phyloP scores from a whole-genome alignment of 495 filamentous ascomycete species.

The Elasticomyces elasticus region DNA sequence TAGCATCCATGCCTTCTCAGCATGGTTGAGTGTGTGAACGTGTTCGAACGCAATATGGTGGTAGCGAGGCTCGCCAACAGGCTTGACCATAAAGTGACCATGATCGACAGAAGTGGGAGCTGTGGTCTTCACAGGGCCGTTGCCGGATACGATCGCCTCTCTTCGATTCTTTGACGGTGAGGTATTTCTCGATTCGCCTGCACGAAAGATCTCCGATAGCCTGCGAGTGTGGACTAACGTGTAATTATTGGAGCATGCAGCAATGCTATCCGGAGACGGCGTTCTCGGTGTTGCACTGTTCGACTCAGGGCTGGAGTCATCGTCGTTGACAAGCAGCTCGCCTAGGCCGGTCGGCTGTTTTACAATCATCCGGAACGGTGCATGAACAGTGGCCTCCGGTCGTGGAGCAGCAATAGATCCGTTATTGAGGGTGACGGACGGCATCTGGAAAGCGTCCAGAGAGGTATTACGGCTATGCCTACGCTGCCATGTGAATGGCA shows the following conservation, averaged over 20 bases:
- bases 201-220: background rate
- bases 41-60: background rate
- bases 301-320: slow-evolving; percentile 11
- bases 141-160: background rate
- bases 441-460: slow-evolving; percentile 3
- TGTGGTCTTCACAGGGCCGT: background rate
- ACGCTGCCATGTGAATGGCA: slow-evolving; percentile 2
- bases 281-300: background rate
- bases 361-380: slow-evolving; percentile 12
- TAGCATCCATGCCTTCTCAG: slow-evolving; percentile 13
- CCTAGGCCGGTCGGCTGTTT: slow-evolving; percentile 9
- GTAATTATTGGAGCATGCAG: background rate
- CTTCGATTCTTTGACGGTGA: background rate
- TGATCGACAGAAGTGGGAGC: background rate
- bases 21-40: slow-evolving; percentile 8
- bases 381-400: background rate
- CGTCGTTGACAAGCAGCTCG: background rate
- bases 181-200: background rate
- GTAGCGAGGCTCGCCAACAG: background rate
- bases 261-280: background rate
- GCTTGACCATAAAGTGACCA: slow-evolving; percentile 10
- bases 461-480: slow-evolving; percentile 8
- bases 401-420: background rate
- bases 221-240: background rate
- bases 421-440: background rate